A percentile compares a stretch with the other conserved stretches of the same genome.
Conservation (phyloP, 441 rosid species). For the Euphorbia corollata region DNA sequence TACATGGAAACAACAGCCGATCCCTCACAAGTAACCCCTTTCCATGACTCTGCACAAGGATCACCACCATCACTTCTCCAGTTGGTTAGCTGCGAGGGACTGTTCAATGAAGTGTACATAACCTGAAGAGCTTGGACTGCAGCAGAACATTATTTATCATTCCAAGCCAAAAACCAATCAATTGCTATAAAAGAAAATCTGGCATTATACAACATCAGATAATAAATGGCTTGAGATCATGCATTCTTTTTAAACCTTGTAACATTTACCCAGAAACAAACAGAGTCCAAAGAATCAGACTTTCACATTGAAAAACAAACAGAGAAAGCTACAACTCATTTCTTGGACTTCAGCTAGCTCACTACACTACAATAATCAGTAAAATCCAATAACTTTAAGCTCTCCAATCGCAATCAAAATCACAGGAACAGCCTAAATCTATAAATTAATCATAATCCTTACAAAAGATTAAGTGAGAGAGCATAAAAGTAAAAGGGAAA, state of each 20-base stretch:
- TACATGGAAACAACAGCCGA: conserved; percentile 89
- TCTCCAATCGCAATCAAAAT: conserved; percentile 24
- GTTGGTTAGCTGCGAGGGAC: conserved; percentile 70
- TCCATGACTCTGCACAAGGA: conserved; percentile 96
- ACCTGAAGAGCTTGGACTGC: conserved; percentile 90
- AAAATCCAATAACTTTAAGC: conserved; percentile 18
- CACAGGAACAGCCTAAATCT: conserved; percentile 20
- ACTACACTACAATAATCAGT: conserved; percentile 4
- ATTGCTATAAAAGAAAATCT: neutral
- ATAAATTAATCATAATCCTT: conserved; percentile 16
- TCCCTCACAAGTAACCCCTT: conserved; percentile 74
- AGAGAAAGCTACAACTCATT: conserved; percentile 19
- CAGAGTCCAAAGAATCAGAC: conserved; percentile 20
- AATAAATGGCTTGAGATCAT: neutral
- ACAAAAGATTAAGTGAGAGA: conserved; percentile 29
- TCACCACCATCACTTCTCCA: conserved; percentile 81
- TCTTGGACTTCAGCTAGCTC: conserved; percentile 14
- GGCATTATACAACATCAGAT: neutral
- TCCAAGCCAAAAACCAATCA: conserved; percentile 3
- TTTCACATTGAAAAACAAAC: conserved; percentile 3
- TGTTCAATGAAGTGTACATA: conserved; percentile 63
- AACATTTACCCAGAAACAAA: conserved; percentile 27
- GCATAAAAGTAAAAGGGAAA: conserved; percentile 12
- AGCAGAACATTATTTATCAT: conserved; percentile 5
- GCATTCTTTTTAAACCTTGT: conserved; percentile 4